phyloP scores from a whole-genome alignment of 2,329 filamentous ascomycete genomes.

The Hirsutella rhossiliensis region DNA sequence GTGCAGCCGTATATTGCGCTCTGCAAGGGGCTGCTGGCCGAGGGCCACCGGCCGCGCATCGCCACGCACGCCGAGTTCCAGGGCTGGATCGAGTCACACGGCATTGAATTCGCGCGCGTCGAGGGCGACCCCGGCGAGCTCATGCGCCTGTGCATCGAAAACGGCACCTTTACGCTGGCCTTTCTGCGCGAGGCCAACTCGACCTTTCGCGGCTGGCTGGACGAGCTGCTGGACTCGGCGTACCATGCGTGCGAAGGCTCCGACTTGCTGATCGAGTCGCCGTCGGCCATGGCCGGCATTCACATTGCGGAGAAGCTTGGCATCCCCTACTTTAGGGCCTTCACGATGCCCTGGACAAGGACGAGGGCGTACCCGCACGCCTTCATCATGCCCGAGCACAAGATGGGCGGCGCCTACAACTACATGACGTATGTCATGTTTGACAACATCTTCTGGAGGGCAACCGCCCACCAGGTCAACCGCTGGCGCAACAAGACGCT shows the following conservation, averaged over 20 bases:
- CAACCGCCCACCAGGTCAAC: slow-evolving; percentile 84
- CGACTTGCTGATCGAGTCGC: slow-evolving; percentile 88
- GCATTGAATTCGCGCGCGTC: slow-evolving; percentile 82
- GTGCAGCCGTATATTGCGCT: slow-evolving; percentile 96
- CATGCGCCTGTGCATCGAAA: slow-evolving; percentile 92
- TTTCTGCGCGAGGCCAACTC: slow-evolving; percentile 80
- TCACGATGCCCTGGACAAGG: slow-evolving; percentile 97
- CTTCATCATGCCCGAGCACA: slow-evolving; percentile 84
- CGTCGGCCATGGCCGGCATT: slow-evolving; percentile 93
- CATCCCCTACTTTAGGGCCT: slow-evolving; percentile 93
- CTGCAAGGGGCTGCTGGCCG: slow-evolving; percentile 77
- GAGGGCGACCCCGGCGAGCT: slow-evolving; percentile 87
- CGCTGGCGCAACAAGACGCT: slow-evolving; percentile 78
- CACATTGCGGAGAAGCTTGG: slow-evolving; percentile 89
- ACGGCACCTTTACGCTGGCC: slow-evolving; percentile 90
- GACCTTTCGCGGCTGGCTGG: slow-evolving; percentile 91
- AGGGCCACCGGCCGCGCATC: slow-evolving; percentile 78
- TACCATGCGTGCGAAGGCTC: slow-evolving; percentile 77
- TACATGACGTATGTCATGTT: slow-evolving; percentile 94
- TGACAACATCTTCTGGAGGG: slow-evolving; percentile 93
- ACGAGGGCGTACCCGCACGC: slow-evolving; percentile 94
- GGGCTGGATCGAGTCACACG: slow-evolving; percentile 80
- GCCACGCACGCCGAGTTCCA: slow-evolving; percentile 89
- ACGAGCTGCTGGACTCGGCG: slow-evolving; percentile 70
- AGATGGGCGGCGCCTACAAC: slow-evolving; percentile 93